Evolutionary conservation across 2,329 filamentous ascomycete species (phyloP), one percentile per base, ranked within the genome.

Genomic region (Biscogniauxia sp.): DNA sequence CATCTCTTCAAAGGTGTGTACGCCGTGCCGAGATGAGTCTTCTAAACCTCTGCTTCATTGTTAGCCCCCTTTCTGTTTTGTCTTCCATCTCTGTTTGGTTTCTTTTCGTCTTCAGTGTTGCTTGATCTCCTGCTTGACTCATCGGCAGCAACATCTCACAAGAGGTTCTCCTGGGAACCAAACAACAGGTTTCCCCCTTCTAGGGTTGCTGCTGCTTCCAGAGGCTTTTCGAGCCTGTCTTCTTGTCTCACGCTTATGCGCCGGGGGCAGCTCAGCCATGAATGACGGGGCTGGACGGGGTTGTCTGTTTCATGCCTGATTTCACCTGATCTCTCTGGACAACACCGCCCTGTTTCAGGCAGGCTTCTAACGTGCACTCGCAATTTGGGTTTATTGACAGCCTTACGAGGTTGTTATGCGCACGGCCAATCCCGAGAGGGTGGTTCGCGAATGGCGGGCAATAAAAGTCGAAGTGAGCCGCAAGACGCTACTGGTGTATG

Each of bases 351-450:
- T 26, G 51, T 53, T 53, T 53, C 51, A 53, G 51, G 23, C 23
- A 32, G 2, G 3, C 25, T 9, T 54, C 52, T 26, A 54, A 19
- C 20, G 20, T 32, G 52, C 25, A 32, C 52, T 54, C 52, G n/a
- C 52, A 54, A 54, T 32, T 37, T 54, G n/a, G 15, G 25, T 2
- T 20, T 54, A 54, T 19, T 19, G n/a, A 8, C 51, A 54, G 52
- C 52, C 52, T 54, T 54, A 54, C 20, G 52, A 54, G 26, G 23
- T 54, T 32, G n/a, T 32, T 26, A 54, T 54, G 52, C 52, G 20
- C 15, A 32, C 25, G 23, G 26, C 25, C 11, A 8, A 20, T 54
- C 26, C 52, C 25, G 52, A 17, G 52, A 37, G n/a, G 11, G n/a
- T 37, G 52, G 52, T 32, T 37, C 17, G 52, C 19, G n/a, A 15